A percentile compares a stretch with the other conserved stretches of the same genome.
These are phyloP conservation scores for Mucor mucedo DNA, from an alignment of 371 early-diverging fungal species.

Conservation along the genomic window DNA sequence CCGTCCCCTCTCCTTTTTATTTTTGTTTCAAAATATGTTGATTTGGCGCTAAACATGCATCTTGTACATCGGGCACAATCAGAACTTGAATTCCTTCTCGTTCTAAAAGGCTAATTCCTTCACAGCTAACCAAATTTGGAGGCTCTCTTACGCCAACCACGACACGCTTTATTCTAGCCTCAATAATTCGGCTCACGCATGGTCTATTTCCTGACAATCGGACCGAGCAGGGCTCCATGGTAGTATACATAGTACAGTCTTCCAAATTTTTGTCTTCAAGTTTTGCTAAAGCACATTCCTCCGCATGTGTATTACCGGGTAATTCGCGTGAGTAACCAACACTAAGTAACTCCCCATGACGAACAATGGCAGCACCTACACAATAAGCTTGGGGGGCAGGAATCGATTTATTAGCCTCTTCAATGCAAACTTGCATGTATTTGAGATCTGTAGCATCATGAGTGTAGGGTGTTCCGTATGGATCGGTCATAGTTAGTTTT, in stretches of 20 bases:
- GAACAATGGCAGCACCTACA: conserved; percentile 89
- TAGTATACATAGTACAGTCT: conserved; percentile 78
- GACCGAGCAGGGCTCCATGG: conserved; percentile 90
- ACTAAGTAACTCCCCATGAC: conserved; percentile 54
- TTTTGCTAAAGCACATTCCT: conserved; percentile 82
- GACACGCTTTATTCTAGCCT: conserved; percentile 74
- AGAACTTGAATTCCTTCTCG: conserved; percentile 69
- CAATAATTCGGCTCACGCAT: conserved; percentile 73
- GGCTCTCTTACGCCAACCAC: conserved; percentile 92
- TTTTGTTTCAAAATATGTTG: conserved; percentile 53
- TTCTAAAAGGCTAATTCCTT: conserved; percentile 65
- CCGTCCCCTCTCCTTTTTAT: background rate
- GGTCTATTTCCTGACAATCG: conserved; percentile 79
- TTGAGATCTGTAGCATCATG: conserved; percentile 32
- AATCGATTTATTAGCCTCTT: conserved; percentile 72
- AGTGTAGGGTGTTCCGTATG: conserved; percentile 41
- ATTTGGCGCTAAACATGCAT: conserved; percentile 76
- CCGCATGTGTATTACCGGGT: conserved; percentile 93
- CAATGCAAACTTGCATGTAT: conserved; percentile 36
- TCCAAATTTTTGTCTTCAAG: conserved; percentile 29
- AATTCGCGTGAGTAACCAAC: conserved; percentile 88
- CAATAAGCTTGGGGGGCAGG: conserved; percentile 87
- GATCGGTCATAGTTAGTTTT: conserved; percentile 19
- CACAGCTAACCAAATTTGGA: conserved; percentile 77
- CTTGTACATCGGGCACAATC: conserved; percentile 70